Evolutionary conservation across 2,329 filamentous ascomycete genomes (phyloP).

Genomic region (Zymoseptoria brevis): DNA sequence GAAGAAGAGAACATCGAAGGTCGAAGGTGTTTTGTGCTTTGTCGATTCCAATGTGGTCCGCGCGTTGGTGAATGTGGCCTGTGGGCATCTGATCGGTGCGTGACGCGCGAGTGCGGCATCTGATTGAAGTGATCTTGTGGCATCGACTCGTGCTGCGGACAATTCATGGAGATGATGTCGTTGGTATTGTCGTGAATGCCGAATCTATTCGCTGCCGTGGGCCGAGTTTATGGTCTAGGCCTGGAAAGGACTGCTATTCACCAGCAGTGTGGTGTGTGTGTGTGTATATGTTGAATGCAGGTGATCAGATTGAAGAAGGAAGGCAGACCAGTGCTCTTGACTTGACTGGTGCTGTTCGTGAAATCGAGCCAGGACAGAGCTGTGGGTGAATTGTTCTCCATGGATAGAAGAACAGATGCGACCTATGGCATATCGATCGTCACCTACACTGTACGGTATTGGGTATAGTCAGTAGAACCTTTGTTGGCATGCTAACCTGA

Average conservation of each 20-base stretch:
- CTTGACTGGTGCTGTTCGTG: background rate
- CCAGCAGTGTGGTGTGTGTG: background rate
- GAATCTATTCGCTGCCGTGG: background rate
- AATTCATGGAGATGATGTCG: background rate
- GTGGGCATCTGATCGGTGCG: background rate
- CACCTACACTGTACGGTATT: background rate
- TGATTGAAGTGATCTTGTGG: background rate
- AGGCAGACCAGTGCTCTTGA: background rate
- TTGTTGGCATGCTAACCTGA: background rate
- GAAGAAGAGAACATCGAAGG: background rate
- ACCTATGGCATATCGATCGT: background rate
- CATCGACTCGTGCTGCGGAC: background rate
- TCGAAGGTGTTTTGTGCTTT: background rate
- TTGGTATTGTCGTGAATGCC: background rate
- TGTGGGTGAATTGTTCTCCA: background rate
- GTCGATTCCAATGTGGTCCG: background rate
- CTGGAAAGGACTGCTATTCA: background rate
- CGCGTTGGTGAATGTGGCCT: background rate
- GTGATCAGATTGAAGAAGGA: background rate
- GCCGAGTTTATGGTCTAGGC: background rate
- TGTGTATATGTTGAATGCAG: background rate
- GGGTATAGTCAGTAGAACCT: background rate
- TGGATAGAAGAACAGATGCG: background rate
- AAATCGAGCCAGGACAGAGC: background rate
- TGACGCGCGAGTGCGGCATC: background rate